phyloP scores from a whole-genome alignment of 2,329 filamentous ascomycete species.

The Penicillium hesseltinei region DNA sequence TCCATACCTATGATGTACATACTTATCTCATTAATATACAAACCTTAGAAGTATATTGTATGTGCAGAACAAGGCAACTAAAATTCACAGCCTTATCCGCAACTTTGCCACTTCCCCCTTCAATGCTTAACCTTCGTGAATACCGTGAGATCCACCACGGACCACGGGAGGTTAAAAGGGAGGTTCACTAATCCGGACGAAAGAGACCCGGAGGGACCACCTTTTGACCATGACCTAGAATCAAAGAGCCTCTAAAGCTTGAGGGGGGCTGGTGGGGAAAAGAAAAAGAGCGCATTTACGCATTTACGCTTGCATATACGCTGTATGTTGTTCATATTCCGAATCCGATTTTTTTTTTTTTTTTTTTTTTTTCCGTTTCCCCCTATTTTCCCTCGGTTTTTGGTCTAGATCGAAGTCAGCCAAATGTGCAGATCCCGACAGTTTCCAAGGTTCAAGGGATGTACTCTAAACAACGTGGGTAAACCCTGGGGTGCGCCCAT shows the following conservation, averaged over 20 bases:
- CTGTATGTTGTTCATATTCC: too few relatives aligned
- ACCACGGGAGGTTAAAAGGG: not conserved
- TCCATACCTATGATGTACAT: not conserved
- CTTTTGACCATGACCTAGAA: not conserved
- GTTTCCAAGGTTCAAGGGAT: not conserved
- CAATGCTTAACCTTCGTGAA: not conserved
- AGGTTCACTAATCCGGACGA: not conserved
- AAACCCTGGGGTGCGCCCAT: not conserved
- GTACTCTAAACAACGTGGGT: not conserved
- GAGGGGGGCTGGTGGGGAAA: not conserved
- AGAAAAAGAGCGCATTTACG: not conserved
- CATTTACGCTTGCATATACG: not conserved
- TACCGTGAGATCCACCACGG: not conserved
- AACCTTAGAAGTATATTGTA: not conserved
- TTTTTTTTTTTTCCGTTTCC: not conserved
- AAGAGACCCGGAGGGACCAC: not conserved
- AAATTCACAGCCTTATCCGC: not conserved
- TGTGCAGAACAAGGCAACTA: not conserved
- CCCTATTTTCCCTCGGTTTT: not conserved
- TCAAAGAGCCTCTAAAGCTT: conserved; percentile 7
- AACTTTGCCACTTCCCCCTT: not conserved
- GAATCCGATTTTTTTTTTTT: not conserved
- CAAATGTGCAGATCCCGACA: not conserved
- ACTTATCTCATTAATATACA: not conserved
- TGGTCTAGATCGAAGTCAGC: not conserved